A percentile compares a stretch with the other conserved stretches of the same genome.
phyloP scores from a whole-genome alignment of 2,329 filamentous ascomycete genomes.

The Talaromyces sp. region DNA sequence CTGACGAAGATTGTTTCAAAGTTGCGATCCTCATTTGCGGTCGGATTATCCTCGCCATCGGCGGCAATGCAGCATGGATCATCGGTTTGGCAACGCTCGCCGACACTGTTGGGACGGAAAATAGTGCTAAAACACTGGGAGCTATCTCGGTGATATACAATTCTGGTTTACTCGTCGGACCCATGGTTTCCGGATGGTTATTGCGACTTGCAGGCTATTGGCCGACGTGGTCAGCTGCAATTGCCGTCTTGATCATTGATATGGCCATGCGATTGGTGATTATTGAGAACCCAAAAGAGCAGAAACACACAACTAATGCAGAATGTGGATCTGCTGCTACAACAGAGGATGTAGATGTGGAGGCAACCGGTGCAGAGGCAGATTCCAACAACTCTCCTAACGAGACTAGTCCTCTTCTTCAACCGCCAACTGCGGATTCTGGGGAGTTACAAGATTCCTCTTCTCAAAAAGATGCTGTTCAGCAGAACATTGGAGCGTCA shows the following conservation, averaged over 20 bases:
- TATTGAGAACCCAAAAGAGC: constrained; percentile 19
- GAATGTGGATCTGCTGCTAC: background rate
- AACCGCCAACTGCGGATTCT: background rate
- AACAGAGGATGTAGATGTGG: background rate
- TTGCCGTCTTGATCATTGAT: constrained; percentile 24
- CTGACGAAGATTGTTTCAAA: constrained; percentile 1
- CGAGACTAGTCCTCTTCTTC: constrained; percentile 5
- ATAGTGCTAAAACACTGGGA: constrained; percentile 26
- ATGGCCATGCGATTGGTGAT: constrained; percentile 27
- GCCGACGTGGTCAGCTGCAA: constrained; percentile 26
- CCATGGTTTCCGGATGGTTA: constrained; percentile 25
- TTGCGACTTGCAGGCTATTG: constrained; percentile 27
- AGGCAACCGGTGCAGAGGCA: background rate
- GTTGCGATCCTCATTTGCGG: constrained; percentile 24
- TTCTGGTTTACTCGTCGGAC: constrained; percentile 25
- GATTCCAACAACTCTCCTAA: background rate
- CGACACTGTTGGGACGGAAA: constrained; percentile 24
- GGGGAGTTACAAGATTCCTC: background rate
- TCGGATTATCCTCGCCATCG: constrained; percentile 26
- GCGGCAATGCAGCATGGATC: constrained; percentile 29
- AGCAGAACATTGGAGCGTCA: background rate
- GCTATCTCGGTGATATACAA: constrained; percentile 22
- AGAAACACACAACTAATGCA: background rate
- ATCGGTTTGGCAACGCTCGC: constrained; percentile 27
- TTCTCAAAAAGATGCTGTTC: background rate